Percentiles rank a stretch among this genome's conserved stretches.
Conservation (phyloP, 176 grass and related monocot species). For the maize (Zea mays) region Zm-B73-REFERENCE-NAM-5.0 NC_050100.1:190442001-190442500, state of each 20-base stretch:
- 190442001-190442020: conserved; percentile 95
- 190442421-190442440: conserved; percentile 85
- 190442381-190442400: conserved; percentile 71
- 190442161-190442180: conserved; percentile 80
- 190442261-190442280: conserved; percentile 68
- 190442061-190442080: conserved; percentile 90
- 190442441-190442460: conserved; percentile 90
- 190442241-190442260: conserved; percentile 77
- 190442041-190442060: conserved; percentile 93
- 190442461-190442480: conserved; percentile 83
- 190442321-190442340: conserved; percentile 83
- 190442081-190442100: conserved; percentile 93
- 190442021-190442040: conserved; percentile 94
- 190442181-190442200: conserved; percentile 92
- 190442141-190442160: conserved; percentile 75
- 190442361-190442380: conserved; percentile 84
- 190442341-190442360: conserved; percentile 76
- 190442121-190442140: conserved; percentile 78
- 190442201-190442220: conserved; percentile 93
- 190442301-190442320: conserved; percentile 79
- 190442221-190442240: conserved; percentile 73
- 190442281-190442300: conserved; percentile 51
- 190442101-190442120: conserved; percentile 74
- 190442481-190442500: conserved; percentile 68
- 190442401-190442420: conserved; percentile 67